Percentiles rank a stretch among this genome's conserved stretches.
phyloP scores from a whole-genome alignment of 2,329 filamentous ascomycete genomes.

The Aspergillus amoenus region DNA sequence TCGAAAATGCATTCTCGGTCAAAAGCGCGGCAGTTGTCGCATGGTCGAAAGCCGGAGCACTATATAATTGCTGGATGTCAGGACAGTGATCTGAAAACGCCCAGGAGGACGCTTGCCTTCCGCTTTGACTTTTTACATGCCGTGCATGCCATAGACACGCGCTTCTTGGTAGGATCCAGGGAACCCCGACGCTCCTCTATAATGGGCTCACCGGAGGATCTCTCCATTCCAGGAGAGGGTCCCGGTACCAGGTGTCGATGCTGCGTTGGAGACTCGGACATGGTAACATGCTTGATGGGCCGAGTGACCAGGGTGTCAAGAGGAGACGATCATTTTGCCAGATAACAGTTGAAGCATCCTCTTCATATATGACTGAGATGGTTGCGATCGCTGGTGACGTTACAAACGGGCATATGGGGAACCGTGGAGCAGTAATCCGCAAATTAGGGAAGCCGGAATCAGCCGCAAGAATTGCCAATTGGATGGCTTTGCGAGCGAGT shows the following conservation, averaged over 20 bases:
- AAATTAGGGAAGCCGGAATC: not conserved
- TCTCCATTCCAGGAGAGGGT: constrained; percentile 13
- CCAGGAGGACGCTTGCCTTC: constrained; percentile 26
- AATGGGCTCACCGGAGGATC: constrained; percentile 9
- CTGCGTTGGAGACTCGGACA: constrained; percentile 14
- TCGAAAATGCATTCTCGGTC: constrained; percentile 54
- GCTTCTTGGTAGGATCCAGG: constrained; percentile 31
- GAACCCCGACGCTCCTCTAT: constrained; percentile 7
- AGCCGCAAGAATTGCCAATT: not conserved
- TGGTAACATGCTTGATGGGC: not conserved
- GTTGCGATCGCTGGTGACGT: not conserved
- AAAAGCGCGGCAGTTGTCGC: constrained; percentile 39
- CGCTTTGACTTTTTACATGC: constrained; percentile 43
- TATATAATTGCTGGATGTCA: constrained; percentile 9
- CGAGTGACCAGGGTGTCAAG: not conserved
- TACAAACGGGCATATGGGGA: not conserved
- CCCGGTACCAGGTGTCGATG: constrained; percentile 27
- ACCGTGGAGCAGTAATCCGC: not conserved
- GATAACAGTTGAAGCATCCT: not conserved
- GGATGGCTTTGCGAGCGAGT: not conserved
- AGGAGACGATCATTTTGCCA: not conserved
- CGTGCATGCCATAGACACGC: constrained; percentile 41
- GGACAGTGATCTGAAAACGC: not conserved
- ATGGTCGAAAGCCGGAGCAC: constrained; percentile 40
- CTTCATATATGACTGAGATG: not conserved